Base-by-base conservation (phyloP, 1,284 basidiomycete genomes). In the Porodaedalea pini region DNA sequence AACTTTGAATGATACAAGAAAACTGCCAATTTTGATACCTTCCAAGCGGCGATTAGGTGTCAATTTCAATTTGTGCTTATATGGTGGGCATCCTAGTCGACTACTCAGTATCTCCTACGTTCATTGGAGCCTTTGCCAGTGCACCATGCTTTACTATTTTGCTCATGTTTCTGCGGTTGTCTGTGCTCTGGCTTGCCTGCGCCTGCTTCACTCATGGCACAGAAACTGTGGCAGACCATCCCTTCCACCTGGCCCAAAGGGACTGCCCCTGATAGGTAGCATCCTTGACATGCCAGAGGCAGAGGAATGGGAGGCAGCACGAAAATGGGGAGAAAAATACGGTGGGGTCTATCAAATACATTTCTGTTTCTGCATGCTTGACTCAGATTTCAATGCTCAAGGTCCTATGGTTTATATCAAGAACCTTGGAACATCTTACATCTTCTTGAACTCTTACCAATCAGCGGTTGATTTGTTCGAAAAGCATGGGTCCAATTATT, bases 381-480 rank as follows among this genome's bases (percentile, higher is more conserved):
- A 31, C 13, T n/a, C 1, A 47, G n/a, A n/a, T n/a, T 29, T 31
- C 7, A 1, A 6, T 29, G 31, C 31, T 32, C 13, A 13, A 66
- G 65, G 65, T 32, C 60, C 62, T 29, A 40, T 68, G 15, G 54
- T 65, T 15, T 61, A 62, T 40, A 34, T 68, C 23, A 60, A 44
- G 19, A 58, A 63, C 13, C 51, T 66, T 11, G 66, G 65, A 8
- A 53, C 62, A 43, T 51, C 54, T 2, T 62, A 63, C 34, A 19
- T 67, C 3, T 47, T 68, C 23, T 32, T 68, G 19, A 68, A 66
- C 48, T 64, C 63, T 1, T 58, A 57, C n/a, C 44, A 64, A 37
- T 59, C 61, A 10, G 61, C 63, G 23, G 41, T 56, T 31, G 65
- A 66, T 10, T 48, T 68, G 3, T 53, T 67, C 43, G 64, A 67